Evolutionary conservation across 1,139 yeast species (phyloP).

Genomic region (Saccharomycopsis hybrid): DNA sequence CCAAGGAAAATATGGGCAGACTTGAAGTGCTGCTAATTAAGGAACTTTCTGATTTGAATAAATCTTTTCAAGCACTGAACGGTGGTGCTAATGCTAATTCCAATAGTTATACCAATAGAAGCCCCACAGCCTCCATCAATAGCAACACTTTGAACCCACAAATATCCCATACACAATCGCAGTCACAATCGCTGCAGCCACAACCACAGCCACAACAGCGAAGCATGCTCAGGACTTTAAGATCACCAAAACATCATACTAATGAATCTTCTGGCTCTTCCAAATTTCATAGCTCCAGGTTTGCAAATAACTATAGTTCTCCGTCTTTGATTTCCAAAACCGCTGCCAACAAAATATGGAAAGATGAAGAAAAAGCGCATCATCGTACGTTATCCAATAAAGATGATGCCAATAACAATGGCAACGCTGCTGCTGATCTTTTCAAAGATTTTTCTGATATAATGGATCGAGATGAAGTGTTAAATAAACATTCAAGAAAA

Average conservation of each 20-base stretch:
- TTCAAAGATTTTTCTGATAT: slow-evolving; percentile 18
- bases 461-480: slow-evolving; percentile 2
- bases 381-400: slow-evolving; percentile 3
- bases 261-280: slow-evolving; percentile 1
- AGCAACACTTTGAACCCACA: background rate
- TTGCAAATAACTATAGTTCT: slow-evolving; percentile 19
- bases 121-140: no score
- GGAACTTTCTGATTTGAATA: slow-evolving; percentile 13
- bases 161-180: background rate
- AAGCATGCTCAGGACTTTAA: slow-evolving; percentile 27
- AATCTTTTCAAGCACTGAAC: background rate
- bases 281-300: slow-evolving; percentile 9
- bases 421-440: background rate
- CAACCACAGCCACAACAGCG: slow-evolving; percentile 10
- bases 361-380: slow-evolving; percentile 23
- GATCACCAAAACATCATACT: slow-evolving; percentile 23
- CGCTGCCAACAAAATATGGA: slow-evolving; percentile 46
- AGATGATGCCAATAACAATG: background rate
- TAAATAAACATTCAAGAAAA: no score
- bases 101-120: background rate
- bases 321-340: slow-evolving; percentile 34
- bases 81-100: background rate
- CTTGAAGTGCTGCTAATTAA: slow-evolving; percentile 15
- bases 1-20: slow-evolving; percentile 28
- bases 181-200: background rate